These are phyloP conservation scores for Nannizziopsis barbatae DNA, from an alignment of 2,329 filamentous ascomycete species.

Conservation along the genomic window DNA sequence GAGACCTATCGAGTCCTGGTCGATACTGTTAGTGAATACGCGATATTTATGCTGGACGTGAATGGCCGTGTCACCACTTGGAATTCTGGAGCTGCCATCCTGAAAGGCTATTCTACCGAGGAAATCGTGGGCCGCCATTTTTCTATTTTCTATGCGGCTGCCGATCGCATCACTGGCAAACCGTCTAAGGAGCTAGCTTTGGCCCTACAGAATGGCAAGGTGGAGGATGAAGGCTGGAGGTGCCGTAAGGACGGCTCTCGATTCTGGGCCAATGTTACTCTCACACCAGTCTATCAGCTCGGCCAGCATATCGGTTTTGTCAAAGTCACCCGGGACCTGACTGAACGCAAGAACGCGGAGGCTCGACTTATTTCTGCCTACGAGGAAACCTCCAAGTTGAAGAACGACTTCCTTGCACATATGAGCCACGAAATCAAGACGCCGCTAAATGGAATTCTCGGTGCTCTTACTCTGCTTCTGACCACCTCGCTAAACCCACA, in stretches of 20 bases:
- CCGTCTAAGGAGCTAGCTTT: conserved; percentile 43
- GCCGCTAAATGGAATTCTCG: conserved; percentile 53
- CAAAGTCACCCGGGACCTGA: conserved; percentile 49
- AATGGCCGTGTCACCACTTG: conserved; percentile 47
- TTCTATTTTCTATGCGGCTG: conserved; percentile 45
- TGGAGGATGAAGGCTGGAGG: conserved; percentile 52
- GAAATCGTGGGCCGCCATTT: conserved; percentile 51
- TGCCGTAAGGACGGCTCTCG: conserved; percentile 47
- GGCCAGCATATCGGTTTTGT: conserved; percentile 46
- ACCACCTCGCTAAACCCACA: conserved; percentile 44
- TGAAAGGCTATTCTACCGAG: conserved; percentile 45
- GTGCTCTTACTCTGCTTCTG: conserved; percentile 47
- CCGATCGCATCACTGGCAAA: conserved; percentile 41
- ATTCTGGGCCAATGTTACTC: conserved; percentile 52
- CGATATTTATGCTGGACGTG: conserved; percentile 51
- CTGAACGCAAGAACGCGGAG: conserved; percentile 46
- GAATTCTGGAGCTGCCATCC: conserved; percentile 46
- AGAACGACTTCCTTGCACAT: conserved; percentile 51
- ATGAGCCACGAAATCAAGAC: conserved; percentile 56
- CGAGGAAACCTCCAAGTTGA: conserved; percentile 52
- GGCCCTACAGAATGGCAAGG: conserved; percentile 44
- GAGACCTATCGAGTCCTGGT: conserved; percentile 52
- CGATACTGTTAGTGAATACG: conserved; percentile 51
- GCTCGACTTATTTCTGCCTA: conserved; percentile 46
- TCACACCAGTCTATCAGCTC: conserved; percentile 45